Base-by-base conservation (phyloP, 768 basidiomycete species). In the Suillus clintonianus region DNA sequence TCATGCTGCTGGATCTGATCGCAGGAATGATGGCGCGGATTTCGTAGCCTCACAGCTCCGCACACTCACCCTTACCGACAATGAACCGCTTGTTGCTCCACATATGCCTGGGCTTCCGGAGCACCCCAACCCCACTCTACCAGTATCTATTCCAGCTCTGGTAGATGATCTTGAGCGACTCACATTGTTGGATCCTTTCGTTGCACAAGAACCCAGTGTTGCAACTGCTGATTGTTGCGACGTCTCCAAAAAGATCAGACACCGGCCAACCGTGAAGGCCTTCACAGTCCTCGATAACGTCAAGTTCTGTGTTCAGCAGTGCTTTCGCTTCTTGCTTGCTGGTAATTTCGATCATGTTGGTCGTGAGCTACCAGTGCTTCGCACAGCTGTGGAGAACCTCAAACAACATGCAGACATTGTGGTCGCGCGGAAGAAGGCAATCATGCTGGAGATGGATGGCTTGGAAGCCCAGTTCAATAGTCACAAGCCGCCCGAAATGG, bases 141-240 rank as follows among this genome's bases (percentile, higher is more conserved):
- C 39, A 39, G 39, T 39, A 39, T 39, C 39, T 39, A 39, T 39
- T 39, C 39, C 14, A 39, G 39, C 39, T 39, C 39, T 39, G 39
- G 39, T 8, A 39, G 39, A 39, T 39, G 60, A 57, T 27, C 57
- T 62, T n/a, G 54, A 61, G 13, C 43, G 13, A 51, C 47, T 50
- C 24, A 34, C 32, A 11, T 50, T 64, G 32, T 6, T 45, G 14
- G 22, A 50, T 63, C 37, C 19, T 36, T 36, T 36, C 11, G 36
- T 36, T 36, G 36, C 36, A 36, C 36, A 36, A 36, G 36, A 36
- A 36, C 36, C 36, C 36, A 36, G 36, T 36, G 36, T 36, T 9
- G 36, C 36, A 36, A 36, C n/a, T n/a, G n/a, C 36, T 36, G 36
- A 36, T 36, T 10, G 36, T 39, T 39, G 39, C 14, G 10, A 43